phyloP scores from a whole-genome alignment of 2,329 filamentous ascomycete genomes.

The Paracamarosporium sp. region DNA sequence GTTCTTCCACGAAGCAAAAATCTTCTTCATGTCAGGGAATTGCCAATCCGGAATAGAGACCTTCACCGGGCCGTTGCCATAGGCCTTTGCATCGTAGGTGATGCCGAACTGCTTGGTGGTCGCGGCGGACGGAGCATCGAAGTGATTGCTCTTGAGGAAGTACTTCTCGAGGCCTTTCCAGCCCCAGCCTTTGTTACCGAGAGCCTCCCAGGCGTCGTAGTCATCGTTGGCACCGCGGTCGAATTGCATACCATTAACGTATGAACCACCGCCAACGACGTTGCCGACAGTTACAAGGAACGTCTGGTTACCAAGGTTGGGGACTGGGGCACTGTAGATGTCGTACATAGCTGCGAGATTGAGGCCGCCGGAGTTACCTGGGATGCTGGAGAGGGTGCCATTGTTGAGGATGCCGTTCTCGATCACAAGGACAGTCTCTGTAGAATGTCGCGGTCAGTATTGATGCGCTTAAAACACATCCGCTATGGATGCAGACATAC shows the following conservation, averaged over 20 bases:
- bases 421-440: constrained; percentile 35
- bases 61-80: constrained; percentile 16
- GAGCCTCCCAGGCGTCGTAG: constrained; percentile 59
- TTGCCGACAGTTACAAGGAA: constrained; percentile 28
- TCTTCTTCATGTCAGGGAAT: constrained; percentile 12
- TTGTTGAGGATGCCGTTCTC: constrained; percentile 35
- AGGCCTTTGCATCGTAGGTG: constrained; percentile 10
- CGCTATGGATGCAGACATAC: constrained; percentile 11
- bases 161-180: constrained; percentile 54
- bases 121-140: not conserved
- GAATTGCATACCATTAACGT: constrained; percentile 43
- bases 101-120: constrained; percentile 10
- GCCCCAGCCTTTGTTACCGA: constrained; percentile 65
- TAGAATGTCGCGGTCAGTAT: constrained; percentile 9
- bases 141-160: constrained; percentile 31
- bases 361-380: constrained; percentile 27
- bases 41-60: constrained; percentile 15
- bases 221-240: constrained; percentile 37
- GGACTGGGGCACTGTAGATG: constrained; percentile 21
- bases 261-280: constrained; percentile 40
- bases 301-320: constrained; percentile 27
- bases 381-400: constrained; percentile 24
- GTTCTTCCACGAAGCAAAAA: constrained; percentile 15
- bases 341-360: constrained; percentile 30
- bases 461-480: not conserved